Evolutionary conservation across 192 early-diverging fungal species (phyloP).

Genomic region (Coemansia sp.): DNA sequence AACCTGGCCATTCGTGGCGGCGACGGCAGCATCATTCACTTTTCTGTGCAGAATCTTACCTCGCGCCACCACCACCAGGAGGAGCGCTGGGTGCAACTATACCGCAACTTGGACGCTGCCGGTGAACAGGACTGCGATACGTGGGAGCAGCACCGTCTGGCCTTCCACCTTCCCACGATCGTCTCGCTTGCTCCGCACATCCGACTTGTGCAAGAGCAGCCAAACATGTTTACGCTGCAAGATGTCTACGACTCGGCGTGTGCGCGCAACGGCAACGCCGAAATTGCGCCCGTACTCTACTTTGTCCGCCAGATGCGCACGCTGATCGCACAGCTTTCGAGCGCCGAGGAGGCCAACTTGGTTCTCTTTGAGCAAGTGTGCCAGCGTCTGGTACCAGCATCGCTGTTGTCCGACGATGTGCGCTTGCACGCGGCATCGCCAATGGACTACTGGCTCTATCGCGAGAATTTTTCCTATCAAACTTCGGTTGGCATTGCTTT

Average conservation of each 20-base stretch:
- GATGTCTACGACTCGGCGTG: conserved; percentile 94
- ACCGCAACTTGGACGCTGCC: conserved; percentile 87
- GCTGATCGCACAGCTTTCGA: conserved; percentile 45
- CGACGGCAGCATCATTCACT: conserved; percentile 86
- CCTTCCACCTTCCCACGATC: conserved; percentile 85
- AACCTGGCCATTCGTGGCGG: conserved; percentile 87
- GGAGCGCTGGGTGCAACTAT: conserved; percentile 94
- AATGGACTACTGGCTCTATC: conserved; percentile 90
- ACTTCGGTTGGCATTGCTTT: conserved; percentile 88
- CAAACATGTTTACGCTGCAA: conserved; percentile 84
- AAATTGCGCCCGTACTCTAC: conserved; percentile 86
- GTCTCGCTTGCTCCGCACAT: conserved; percentile 91
- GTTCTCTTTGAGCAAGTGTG: conserved; percentile 89
- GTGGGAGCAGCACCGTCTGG: conserved; percentile 82
- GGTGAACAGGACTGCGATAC: conserved; percentile 67
- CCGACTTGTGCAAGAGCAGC: conserved; percentile 91
- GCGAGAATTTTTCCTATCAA: conserved; percentile 93
- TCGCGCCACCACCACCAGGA: conserved; percentile 87
- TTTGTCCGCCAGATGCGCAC: conserved; percentile 71
- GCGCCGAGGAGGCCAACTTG: conserved; percentile 73
- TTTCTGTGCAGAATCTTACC: conserved; percentile 95
- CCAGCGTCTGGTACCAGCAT: conserved; percentile 80
- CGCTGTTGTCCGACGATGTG: conserved; percentile 85
- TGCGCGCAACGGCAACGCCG: conserved; percentile 67
- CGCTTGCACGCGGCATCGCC: conserved; percentile 69